These are phyloP conservation scores for Xylaria arbuscula DNA, from an alignment of 2,329 filamentous ascomycete genomes.

Conservation along the genomic window DNA sequence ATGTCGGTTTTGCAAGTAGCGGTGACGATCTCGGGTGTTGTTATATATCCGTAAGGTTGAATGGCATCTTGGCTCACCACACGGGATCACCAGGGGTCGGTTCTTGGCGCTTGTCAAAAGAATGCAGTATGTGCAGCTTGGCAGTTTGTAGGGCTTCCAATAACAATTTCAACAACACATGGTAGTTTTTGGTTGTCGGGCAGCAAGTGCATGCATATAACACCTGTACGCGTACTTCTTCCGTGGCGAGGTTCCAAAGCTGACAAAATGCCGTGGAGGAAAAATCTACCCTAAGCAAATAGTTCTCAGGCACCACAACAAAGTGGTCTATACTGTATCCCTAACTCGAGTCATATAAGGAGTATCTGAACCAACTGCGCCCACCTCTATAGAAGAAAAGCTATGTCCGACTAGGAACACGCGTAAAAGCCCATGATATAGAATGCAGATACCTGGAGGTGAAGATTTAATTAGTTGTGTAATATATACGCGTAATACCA, in stretches of 20 bases:
- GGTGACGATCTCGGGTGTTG: background rate
- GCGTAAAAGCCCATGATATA: background rate
- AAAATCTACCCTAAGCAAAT: background rate
- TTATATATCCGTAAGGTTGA: background rate
- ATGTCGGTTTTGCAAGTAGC: background rate
- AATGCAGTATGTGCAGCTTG: background rate
- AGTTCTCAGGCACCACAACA: background rate
- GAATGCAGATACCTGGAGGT: background rate
- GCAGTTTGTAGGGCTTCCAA: background rate
- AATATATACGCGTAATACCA: background rate
- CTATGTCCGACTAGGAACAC: background rate
- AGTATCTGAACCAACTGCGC: background rate
- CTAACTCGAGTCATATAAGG: background rate
- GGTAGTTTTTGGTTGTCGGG: no score
- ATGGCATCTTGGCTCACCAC: background rate
- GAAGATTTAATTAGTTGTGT: background rate
- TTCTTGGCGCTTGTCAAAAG: background rate
- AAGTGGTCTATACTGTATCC: no score
- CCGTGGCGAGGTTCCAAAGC: background rate
- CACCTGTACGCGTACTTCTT: no score
- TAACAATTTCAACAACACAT: background rate
- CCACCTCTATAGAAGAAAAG: background rate
- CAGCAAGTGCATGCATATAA: no score
- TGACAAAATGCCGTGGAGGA: background rate
- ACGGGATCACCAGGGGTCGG: background rate